Conservation (phyloP, 345 rosid genomes). For the Bruguiera sexangula region DNA sequence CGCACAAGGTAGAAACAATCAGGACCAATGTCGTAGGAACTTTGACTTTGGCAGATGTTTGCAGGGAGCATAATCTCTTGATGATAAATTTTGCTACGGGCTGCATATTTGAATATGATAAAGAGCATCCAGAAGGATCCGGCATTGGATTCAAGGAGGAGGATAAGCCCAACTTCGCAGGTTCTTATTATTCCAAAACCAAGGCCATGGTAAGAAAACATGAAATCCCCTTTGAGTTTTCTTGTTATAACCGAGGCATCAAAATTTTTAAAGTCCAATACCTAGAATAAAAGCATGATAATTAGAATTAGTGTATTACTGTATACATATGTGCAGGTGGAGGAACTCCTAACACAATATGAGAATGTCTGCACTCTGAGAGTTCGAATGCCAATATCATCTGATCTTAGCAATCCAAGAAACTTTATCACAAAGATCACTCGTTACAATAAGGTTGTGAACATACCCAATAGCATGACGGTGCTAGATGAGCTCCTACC, state of each 20-base stretch:
- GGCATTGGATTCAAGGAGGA: conserved; percentile 57
- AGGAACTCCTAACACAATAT: conserved; percentile 48
- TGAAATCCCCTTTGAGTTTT: not conserved
- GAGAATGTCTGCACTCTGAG: conserved; percentile 56
- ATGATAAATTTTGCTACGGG: conserved; percentile 61
- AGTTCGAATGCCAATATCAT: conserved; percentile 58
- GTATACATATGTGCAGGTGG: conserved; percentile 34
- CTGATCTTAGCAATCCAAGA: conserved; percentile 52
- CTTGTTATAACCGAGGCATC: not conserved
- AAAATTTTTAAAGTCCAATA: not conserved
- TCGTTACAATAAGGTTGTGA: conserved; percentile 49
- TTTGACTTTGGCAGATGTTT: conserved; percentile 50
- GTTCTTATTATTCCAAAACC: conserved; percentile 59
- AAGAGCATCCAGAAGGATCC: conserved; percentile 47
- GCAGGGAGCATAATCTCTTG: conserved; percentile 39
- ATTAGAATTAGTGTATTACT: too few relatives aligned
- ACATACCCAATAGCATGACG: conserved; percentile 66
- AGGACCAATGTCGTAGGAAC: conserved; percentile 51
- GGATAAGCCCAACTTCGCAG: conserved; percentile 46
- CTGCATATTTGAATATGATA: conserved; percentile 53
- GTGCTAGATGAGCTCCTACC: conserved; percentile 59
- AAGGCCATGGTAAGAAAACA: conserved; percentile 49
- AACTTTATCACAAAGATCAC: conserved; percentile 51
- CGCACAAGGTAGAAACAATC: conserved; percentile 49
- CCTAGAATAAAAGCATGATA: too few relatives aligned